Conservation (phyloP, 805 yeast genomes). For the Metschnikowia dekortorum region DNA sequence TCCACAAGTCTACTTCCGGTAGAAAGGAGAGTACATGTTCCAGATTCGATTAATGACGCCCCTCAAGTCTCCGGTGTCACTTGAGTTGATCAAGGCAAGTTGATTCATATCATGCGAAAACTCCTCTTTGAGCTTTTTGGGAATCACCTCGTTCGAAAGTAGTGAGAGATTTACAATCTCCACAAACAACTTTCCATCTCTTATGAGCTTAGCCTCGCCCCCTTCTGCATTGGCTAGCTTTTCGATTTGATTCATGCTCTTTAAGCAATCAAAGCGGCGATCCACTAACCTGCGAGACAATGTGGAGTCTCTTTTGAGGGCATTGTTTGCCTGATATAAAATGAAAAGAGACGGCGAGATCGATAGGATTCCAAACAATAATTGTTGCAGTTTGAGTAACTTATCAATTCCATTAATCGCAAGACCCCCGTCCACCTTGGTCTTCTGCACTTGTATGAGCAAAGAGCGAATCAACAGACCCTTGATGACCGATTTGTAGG, state of each 20-base stretch:
- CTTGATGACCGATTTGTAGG: slow-evolving; percentile 54
- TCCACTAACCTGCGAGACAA: slow-evolving; percentile 31
- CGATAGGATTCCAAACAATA: slow-evolving; percentile 90
- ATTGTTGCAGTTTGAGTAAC: slow-evolving; percentile 82
- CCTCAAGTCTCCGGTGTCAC: slow-evolving; percentile 37
- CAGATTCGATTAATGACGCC: slow-evolving; percentile 54
- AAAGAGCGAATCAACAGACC: slow-evolving; percentile 77
- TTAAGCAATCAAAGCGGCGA: slow-evolving; percentile 29
- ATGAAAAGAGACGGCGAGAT: slow-evolving; percentile 74
- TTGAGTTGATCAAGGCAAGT: slow-evolving; percentile 27
- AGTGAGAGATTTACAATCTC: slow-evolving; percentile 57
- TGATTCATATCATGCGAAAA: slow-evolving; percentile 66
- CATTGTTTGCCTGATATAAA: slow-evolving; percentile 42
- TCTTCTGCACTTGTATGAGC: slow-evolving; percentile 89
- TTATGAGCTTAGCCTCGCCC: slow-evolving; percentile 10
- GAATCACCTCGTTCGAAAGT: slow-evolving; percentile 47
- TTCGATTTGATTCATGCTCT: slow-evolving; percentile 55
- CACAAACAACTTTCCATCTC: slow-evolving; percentile 56
- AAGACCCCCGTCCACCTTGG: slow-evolving; percentile 90
- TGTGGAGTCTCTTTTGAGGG: slow-evolving; percentile 24
- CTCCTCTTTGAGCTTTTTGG: slow-evolving; percentile 44
- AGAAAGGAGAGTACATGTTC: slow-evolving; percentile 50
- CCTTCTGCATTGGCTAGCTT: slow-evolving; percentile 36
- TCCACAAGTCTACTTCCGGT: slow-evolving; percentile 11
- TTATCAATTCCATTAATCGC: slow-evolving; percentile 91